Conservation (phyloP, 129 eudicot species). For the Helianthus tuberosus region DNA sequence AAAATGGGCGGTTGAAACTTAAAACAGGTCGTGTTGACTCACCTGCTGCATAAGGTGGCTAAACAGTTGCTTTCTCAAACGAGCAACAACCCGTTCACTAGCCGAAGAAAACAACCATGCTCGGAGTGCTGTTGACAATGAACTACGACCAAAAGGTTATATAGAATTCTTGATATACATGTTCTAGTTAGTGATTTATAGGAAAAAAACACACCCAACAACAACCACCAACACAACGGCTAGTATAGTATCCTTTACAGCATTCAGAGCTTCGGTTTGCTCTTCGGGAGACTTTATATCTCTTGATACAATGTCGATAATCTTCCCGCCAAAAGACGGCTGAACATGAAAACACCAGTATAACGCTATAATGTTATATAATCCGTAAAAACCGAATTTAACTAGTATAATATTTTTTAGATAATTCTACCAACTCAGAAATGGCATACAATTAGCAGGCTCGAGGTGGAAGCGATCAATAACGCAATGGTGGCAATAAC, state of each 20-base stretch:
- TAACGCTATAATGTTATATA: slow-evolving; percentile 1
- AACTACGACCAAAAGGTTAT: slow-evolving; percentile 44
- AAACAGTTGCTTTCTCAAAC: slow-evolving; percentile 50
- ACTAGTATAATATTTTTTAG: background rate
- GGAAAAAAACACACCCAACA: slow-evolving; percentile 40
- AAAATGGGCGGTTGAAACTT: background rate
- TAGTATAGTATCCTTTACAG: slow-evolving; percentile 45
- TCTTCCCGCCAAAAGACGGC: slow-evolving; percentile 57
- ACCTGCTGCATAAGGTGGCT: slow-evolving; percentile 57
- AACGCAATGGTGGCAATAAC: slow-evolving; percentile 42
- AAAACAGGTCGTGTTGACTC: slow-evolving; percentile 19
- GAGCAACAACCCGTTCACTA: slow-evolving; percentile 59
- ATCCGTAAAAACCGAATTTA: background rate
- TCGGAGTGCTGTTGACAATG: slow-evolving; percentile 47
- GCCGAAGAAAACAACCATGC: slow-evolving; percentile 57
- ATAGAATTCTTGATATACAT: background rate
- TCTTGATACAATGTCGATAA: slow-evolving; percentile 54
- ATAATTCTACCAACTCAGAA: slow-evolving; percentile 23
- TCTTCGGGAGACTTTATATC: slow-evolving; percentile 52
- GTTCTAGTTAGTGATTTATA: background rate
- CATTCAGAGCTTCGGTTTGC: slow-evolving; percentile 47
- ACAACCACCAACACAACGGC: slow-evolving; percentile 47
- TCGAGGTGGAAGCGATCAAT: slow-evolving; percentile 50
- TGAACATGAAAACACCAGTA: slow-evolving; percentile 30
- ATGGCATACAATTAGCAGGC: slow-evolving; percentile 48